Evolutionary conservation across 2,329 filamentous ascomycete species (phyloP), one percentile per base, ranked within the genome.

Genomic region (Esteya vermicola): DNA sequence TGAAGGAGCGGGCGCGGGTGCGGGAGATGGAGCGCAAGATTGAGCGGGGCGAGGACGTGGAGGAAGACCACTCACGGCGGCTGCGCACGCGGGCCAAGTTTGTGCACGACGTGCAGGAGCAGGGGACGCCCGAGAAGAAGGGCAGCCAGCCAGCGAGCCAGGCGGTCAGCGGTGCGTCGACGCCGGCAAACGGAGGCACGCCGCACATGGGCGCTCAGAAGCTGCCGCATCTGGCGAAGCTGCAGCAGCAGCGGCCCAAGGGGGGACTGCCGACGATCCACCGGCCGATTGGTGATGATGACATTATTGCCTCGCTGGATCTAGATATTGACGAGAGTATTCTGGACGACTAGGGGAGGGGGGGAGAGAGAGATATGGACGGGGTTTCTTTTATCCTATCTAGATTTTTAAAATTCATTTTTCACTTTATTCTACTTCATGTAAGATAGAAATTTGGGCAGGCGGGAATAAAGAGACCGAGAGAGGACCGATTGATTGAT

Each of bases 311-410:
- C 2, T 72, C 78, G 21, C 65, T 96, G 64, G 91, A 96, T 56
- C 63, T 96, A 51, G 89, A 85, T 22, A 85, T 96, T 55, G 89
- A 96, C 50, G 78, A 94, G 51, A 86, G 93, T 49, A 85, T 93
- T 50, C 32, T 51, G 19, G 42, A 42, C 22, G 45, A 39, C 33
- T 39, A 14, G 14, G 9, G 33, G 8, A 36, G 22, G 7, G 13
- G 33, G 14, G 18, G 7, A 4, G 18, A 14, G 20, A 9, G 16
- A n/a, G 27, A 21, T 10, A 14, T 7, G 21, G 9, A 21, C 23
- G n/a, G 8, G 19, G 25, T 6, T 10, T 28, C 5, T 28, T 13
- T 28, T 28, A 13, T 28, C n/a, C 12, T 28, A 14, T 4, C 12
- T 28, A 14, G 10, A 28, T 10, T 14, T 13, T 28, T 28, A 4